Evolutionary conservation across 306 rosid genomes (phyloP).

Genomic region (Gastrolobium bilobum): DNA sequence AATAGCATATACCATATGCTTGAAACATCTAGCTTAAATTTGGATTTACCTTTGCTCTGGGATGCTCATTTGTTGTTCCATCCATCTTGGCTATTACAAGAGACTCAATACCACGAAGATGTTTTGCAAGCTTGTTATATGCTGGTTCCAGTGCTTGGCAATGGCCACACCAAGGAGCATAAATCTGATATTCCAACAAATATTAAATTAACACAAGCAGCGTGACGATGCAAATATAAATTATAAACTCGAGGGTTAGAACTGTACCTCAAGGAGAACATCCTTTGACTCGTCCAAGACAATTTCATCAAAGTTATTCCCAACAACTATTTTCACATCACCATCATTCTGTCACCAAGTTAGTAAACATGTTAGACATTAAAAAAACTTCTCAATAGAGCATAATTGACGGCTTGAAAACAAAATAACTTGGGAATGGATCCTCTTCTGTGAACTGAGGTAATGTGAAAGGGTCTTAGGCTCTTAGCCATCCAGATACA

Average conservation of each 20-base stretch:
- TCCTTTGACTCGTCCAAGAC: constrained; percentile 98
- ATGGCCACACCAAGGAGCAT: constrained; percentile 99
- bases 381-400: constrained; percentile 34
- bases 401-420: constrained; percentile 39
- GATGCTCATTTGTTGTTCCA: constrained; percentile 98
- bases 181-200: constrained; percentile 64
- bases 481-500: too few relatives aligned
- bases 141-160: constrained; percentile 95
- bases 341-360: constrained; percentile 75
- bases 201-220: constrained; percentile 35
- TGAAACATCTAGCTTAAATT: constrained; percentile 11
- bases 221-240: constrained; percentile 36
- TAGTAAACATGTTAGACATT: constrained; percentile 36
- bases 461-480: too few relatives aligned
- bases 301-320: constrained; percentile 88
- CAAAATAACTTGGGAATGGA: neutral
- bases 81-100: constrained; percentile 98
- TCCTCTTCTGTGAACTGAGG: too few relatives aligned
- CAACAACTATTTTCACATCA: constrained; percentile 93
- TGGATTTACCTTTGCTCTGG: constrained; percentile 88
- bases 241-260: neutral
- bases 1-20: constrained; percentile 26
- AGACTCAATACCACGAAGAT: constrained; percentile 80
- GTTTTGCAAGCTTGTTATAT: constrained; percentile 93
- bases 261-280: constrained; percentile 92